phyloP scores from a whole-genome alignment of 108 stramenopile species.

The Skeletonema potamos region DNA sequence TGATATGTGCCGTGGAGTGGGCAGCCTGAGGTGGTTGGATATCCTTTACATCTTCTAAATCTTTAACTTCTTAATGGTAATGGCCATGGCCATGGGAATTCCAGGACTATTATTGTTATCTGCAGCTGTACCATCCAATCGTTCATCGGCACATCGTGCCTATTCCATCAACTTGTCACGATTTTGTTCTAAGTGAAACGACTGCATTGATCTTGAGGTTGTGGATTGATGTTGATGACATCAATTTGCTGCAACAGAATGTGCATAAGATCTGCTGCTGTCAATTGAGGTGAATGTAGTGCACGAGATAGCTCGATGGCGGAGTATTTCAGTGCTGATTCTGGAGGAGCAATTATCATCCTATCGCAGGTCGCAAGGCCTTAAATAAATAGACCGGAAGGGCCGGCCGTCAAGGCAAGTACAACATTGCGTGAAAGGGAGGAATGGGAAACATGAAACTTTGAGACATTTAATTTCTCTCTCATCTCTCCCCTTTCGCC shows the following conservation, averaged over 20 bases:
- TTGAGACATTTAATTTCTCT: too few relatives aligned
- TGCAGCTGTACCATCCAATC: slow-evolving; percentile 1
- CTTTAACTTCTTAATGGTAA: too few relatives aligned
- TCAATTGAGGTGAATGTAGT: slow-evolving; percentile 15
- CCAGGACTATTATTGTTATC: slow-evolving; percentile 18
- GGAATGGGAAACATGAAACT: too few relatives aligned
- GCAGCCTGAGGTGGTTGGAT: slow-evolving; percentile 55
- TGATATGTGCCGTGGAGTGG: slow-evolving; percentile 18
- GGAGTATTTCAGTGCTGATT: background rate
- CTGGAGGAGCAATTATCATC: background rate
- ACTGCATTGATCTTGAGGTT: slow-evolving; percentile 19
- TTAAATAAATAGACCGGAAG: too few relatives aligned
- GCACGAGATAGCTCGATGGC: slow-evolving; percentile 13
- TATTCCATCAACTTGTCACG: slow-evolving; percentile 34
- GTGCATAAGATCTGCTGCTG: slow-evolving; percentile 47
- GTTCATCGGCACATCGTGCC: slow-evolving; percentile 37
- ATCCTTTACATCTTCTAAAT: slow-evolving; percentile 44
- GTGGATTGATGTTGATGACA: slow-evolving; percentile 53
- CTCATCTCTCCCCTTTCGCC: too few relatives aligned
- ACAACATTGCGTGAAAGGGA: too few relatives aligned
- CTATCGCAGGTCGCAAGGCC: too few relatives aligned
- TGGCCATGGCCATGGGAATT: slow-evolving; percentile 60
- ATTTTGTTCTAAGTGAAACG: slow-evolving; percentile 2
- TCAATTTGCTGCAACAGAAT: slow-evolving; percentile 52
- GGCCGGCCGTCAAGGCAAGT: too few relatives aligned